A percentile compares a stretch with the other conserved stretches of the same genome.
phyloP scores from a whole-genome alignment of 179 eudicot genomes.

The Silene vulgaris region DNA sequence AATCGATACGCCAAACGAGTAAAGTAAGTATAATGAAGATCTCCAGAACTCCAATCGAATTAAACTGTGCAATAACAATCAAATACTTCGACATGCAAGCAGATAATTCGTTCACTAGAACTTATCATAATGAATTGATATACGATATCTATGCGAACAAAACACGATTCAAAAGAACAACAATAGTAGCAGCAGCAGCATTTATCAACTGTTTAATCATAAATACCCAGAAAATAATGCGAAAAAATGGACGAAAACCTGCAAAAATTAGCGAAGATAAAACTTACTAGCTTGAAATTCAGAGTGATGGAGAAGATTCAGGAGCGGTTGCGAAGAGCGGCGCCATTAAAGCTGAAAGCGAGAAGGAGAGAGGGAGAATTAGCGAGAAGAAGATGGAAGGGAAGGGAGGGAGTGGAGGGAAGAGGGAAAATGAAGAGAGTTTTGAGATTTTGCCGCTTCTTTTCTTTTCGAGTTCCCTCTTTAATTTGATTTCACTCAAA shows the following conservation, averaged over 20 bases:
- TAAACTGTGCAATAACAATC: background rate
- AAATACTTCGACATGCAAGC: background rate
- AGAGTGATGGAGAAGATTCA: background rate
- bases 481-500: background rate
- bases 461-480: slow-evolving; percentile 17
- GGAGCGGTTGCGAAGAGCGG: too few species aligned
- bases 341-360: slow-evolving; percentile 11
- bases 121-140: background rate
- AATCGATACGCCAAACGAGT: background rate
- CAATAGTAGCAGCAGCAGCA: background rate
- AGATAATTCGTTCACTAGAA: background rate
- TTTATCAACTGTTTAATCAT: too few species aligned
- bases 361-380: background rate
- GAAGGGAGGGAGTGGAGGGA: too few species aligned
- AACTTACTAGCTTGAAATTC: background rate
- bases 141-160: background rate
- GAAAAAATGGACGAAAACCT: background rate
- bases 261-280: too few species aligned
- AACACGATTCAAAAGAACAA: background rate
- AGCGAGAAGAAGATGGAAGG: background rate
- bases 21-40: background rate
- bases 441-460: slow-evolving; percentile 18
- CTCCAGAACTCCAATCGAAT: background rate
- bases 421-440: background rate
- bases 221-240: background rate